These are phyloP conservation scores for Sphagnum fallax DNA, from an alignment of 228 moss, liverwort and hornwort species.

Conservation along the genomic window DNA sequence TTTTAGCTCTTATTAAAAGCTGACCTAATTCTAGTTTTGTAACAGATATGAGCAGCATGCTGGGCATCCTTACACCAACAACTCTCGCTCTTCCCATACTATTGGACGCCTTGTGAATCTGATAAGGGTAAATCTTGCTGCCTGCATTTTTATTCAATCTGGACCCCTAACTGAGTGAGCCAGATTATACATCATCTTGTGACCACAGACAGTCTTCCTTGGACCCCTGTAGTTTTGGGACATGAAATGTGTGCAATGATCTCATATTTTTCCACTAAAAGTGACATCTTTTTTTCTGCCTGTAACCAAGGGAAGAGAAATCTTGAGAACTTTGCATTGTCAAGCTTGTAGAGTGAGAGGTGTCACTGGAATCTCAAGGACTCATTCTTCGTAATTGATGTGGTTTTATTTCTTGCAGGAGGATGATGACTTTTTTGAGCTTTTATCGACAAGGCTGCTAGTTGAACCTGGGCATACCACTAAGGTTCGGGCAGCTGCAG, in stretches of 20 bases:
- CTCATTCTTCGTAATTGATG: too few species aligned
- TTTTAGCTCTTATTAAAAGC: too few species aligned
- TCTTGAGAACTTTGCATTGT: too few species aligned
- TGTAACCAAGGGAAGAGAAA: too few species aligned
- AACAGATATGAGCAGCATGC: constrained; percentile 82
- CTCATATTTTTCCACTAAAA: too few species aligned
- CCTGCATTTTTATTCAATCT: not conserved
- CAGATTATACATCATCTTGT: not conserved
- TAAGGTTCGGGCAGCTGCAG: constrained; percentile 79
- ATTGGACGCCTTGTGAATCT: constrained; percentile 82
- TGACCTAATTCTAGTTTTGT: too few species aligned
- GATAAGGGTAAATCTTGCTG: constrained; percentile 48
- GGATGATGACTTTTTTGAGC: constrained; percentile 96
- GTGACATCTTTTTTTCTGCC: too few species aligned
- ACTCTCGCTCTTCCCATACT: constrained; percentile 77
- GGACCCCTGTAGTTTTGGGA: too few species aligned
- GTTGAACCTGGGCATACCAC: constrained; percentile 60
- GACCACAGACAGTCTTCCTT: too few species aligned
- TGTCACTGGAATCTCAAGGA: too few species aligned
- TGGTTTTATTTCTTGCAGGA: constrained; percentile 33
- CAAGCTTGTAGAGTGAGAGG: too few species aligned
- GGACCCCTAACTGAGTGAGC: not conserved
- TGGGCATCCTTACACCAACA: constrained; percentile 70
- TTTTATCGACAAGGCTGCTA: constrained; percentile 68
- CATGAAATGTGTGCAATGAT: too few species aligned